Percentiles rank a stretch among this genome's conserved stretches.
Conservation (phyloP, 2,329 filamentous ascomycete species). For the Penicillium nordicum region DNA sequence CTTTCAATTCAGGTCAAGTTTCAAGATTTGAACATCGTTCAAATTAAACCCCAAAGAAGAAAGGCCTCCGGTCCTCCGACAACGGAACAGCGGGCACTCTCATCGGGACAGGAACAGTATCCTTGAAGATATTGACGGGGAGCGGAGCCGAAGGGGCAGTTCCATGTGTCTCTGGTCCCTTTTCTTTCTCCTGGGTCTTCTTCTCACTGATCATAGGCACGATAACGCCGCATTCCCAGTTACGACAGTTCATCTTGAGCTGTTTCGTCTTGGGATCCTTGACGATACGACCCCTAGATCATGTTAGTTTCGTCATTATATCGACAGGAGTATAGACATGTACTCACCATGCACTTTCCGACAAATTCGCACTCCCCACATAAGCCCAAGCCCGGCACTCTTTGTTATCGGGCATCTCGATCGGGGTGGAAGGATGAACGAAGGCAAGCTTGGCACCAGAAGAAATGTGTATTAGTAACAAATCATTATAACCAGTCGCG, state of each 20-base stretch:
- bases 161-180: background rate
- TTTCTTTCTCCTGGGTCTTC: constrained; percentile 28
- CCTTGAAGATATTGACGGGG: constrained; percentile 31
- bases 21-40: too few species aligned
- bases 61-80: constrained; percentile 8
- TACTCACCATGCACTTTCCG: constrained; percentile 83
- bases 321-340: background rate
- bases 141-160: constrained; percentile 5
- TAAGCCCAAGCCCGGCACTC: constrained; percentile 68
- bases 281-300: constrained; percentile 68
- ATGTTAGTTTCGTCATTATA: background rate
- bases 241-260: constrained; percentile 76
- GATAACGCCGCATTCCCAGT: constrained; percentile 94
- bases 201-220: constrained; percentile 52
- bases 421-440: constrained; percentile 21
- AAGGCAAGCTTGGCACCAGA: constrained; percentile 19
- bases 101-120: constrained; percentile 47
- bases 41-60: constrained; percentile 1
- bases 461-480: background rate
- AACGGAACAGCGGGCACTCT: constrained; percentile 31
- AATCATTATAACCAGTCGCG: background rate
- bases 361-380: constrained; percentile 85
- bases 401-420: constrained; percentile 15
- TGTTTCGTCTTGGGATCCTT: constrained; percentile 64
- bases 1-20: background rate